These are phyloP conservation scores for Coriolopsis trogii DNA, from an alignment of 1,284 basidiomycete species.

Conservation along the genomic window DNA sequence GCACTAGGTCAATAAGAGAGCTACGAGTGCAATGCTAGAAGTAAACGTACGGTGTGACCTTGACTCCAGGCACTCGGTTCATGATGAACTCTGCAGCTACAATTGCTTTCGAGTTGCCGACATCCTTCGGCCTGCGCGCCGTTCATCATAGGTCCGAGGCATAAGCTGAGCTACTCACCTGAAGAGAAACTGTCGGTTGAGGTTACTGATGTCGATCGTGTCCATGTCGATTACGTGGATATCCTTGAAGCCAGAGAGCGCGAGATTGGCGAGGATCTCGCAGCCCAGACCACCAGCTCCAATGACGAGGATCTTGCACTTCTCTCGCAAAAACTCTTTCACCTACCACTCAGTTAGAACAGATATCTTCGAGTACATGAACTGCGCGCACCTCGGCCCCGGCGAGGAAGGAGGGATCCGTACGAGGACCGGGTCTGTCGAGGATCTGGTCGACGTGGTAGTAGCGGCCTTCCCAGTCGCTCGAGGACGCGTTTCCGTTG, in stretches of 20 bases:
- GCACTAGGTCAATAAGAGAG: constrained; percentile 21
- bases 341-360: constrained; percentile 53
- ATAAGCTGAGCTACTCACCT: no score
- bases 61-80: constrained; percentile 91
- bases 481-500: constrained; percentile 34
- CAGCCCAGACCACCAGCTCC: constrained; percentile 95
- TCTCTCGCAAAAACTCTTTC: constrained; percentile 82
- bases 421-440: constrained; percentile 79
- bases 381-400: constrained; percentile 61
- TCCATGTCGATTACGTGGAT: constrained; percentile 99
- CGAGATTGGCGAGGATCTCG: constrained; percentile 93
- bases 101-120: constrained; percentile 92
- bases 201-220: constrained; percentile 98
- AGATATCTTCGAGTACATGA: not conserved
- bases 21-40: not conserved
- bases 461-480: constrained; percentile 77
- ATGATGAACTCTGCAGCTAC: constrained; percentile 96
- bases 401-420: constrained; percentile 73
- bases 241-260: constrained; percentile 93
- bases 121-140: constrained; percentile 77
- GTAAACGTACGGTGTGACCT: constrained; percentile 84
- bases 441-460: constrained; percentile 82
- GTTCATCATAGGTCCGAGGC: no score
- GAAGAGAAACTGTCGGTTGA: constrained; percentile 98
- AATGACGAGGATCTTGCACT: constrained; percentile 95